These are phyloP conservation scores for Aquilaria sinensis DNA, from an alignment of 345 rosid genomes.

Conservation along the genomic window DNA sequence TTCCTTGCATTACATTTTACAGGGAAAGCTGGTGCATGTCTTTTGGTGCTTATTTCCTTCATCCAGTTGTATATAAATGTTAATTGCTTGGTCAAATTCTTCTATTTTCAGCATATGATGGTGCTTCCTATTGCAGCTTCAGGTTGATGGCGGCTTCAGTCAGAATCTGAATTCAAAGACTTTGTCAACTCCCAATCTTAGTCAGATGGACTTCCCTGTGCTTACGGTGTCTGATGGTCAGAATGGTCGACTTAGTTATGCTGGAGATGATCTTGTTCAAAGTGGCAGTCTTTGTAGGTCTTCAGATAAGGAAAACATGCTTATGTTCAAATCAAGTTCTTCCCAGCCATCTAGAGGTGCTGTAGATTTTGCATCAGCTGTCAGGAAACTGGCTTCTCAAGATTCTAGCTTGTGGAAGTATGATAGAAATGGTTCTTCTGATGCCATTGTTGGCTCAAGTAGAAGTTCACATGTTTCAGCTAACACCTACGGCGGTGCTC, in stretches of 20 bases:
- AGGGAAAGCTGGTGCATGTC: conserved; percentile 19
- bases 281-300: conserved; percentile 52
- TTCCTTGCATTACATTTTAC: conserved; percentile 23
- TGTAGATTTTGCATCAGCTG: conserved; percentile 86
- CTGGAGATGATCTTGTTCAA: conserved; percentile 67
- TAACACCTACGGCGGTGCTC: conserved; percentile 50
- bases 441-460: conserved; percentile 77
- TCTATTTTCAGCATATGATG: conserved; percentile 6
- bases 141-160: conserved; percentile 76
- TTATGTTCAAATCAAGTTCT: conserved; percentile 62
- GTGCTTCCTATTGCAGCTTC: conserved; percentile 56
- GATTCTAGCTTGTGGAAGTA: conserved; percentile 89
- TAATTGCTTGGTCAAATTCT: neutral
- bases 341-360: conserved; percentile 53
- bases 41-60: conserved; percentile 13
- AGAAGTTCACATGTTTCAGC: conserved; percentile 53
- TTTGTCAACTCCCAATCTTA: conserved; percentile 66
- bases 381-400: conserved; percentile 75
- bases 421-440: conserved; percentile 67
- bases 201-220: conserved; percentile 81
- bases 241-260: conserved; percentile 47
- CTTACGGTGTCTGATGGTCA: conserved; percentile 57
- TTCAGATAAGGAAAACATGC: conserved; percentile 64
- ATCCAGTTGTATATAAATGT: conserved; percentile 7
- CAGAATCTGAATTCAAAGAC: conserved; percentile 67